Evolutionary conservation across 202 grass and related monocot species (phyloP), one percentile per base, ranked within the genome.

Genomic region (Saccharum hybrid): DNA sequence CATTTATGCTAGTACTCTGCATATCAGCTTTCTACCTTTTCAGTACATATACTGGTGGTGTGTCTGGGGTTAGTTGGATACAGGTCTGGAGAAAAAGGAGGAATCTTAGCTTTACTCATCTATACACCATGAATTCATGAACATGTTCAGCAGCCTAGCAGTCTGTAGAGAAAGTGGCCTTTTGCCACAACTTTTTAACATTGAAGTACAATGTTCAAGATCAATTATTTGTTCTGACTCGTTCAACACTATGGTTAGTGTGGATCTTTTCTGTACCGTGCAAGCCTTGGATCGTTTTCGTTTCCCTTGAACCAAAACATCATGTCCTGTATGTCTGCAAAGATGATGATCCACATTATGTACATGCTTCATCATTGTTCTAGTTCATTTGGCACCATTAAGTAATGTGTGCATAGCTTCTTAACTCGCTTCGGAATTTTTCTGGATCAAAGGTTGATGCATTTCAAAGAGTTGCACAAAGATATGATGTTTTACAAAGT

Each of bases 81-180:
- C 33, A 14, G 10, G 6, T 18, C 23, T 46, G 19, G 8, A 52
- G 16, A 39, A 39, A 63, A 42, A 72, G 2, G 66, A 82, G 37
- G 74, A 62, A 82, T 82, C 10, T 48, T 60, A 12, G n/a, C 67
- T 89, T 77, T 77, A 15, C 11, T 57, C 76, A 59, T 66, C 49
- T 21, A 28, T 10, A 63, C 10, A 72, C 11, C 81, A 45, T 49
- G 46, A 57, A 51, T 63, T 34, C 19, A 54, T 46, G 40, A 46
- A 7, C 65, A 64, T 70, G 33, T n/a, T 49, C 4, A 75, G 62
- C 28, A n/a, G 49, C 7, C 18, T 8, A 37, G 3, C 48, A 36
- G 7, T 36, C 37, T 73, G 37, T 68, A 74, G 13, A 31, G 1
- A 22, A 7, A 19, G 22, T 43, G 14, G 26, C 30, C n/a, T 72